Percentiles rank a stretch among this genome's conserved stretches.
These are phyloP conservation scores for Candida berthetii DNA, from an alignment of 805 yeast genomes.

Conservation along the genomic window DNA sequence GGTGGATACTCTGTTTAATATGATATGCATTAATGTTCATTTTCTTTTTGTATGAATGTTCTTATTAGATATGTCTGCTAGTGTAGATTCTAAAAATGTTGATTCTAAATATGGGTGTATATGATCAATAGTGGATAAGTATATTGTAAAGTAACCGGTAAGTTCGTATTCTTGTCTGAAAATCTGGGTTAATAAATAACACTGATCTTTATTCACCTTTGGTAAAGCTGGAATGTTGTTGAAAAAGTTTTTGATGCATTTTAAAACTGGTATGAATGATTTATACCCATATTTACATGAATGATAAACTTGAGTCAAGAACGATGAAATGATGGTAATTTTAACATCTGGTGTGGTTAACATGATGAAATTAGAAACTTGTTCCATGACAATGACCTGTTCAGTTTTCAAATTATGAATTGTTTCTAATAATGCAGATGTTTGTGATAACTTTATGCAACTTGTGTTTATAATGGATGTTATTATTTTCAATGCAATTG, in stretches of 20 bases:
- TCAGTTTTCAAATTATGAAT: background rate
- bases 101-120: background rate
- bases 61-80: background rate
- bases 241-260: constrained; percentile 6
- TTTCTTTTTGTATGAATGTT: too few species aligned
- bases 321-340: too few species aligned
- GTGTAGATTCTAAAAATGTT: background rate
- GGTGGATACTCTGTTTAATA: constrained; percentile 14
- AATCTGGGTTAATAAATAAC: constrained; percentile 2
- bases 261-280: constrained; percentile 10
- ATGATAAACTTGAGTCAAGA: constrained; percentile 5
- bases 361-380: background rate
- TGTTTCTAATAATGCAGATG: background rate
- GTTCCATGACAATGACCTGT: background rate
- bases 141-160: background rate
- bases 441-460: background rate
- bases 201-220: constrained; percentile 1
- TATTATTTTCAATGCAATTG: background rate
- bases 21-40: background rate
- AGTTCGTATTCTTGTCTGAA: constrained; percentile 4
- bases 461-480: constrained; percentile 1
- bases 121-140: background rate
- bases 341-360: background rate
- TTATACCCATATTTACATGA: constrained; percentile 6
- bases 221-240: background rate